Evolutionary conservation across 2,329 filamentous ascomycete species (phyloP).

Genomic region (Claviceps sp.): DNA sequence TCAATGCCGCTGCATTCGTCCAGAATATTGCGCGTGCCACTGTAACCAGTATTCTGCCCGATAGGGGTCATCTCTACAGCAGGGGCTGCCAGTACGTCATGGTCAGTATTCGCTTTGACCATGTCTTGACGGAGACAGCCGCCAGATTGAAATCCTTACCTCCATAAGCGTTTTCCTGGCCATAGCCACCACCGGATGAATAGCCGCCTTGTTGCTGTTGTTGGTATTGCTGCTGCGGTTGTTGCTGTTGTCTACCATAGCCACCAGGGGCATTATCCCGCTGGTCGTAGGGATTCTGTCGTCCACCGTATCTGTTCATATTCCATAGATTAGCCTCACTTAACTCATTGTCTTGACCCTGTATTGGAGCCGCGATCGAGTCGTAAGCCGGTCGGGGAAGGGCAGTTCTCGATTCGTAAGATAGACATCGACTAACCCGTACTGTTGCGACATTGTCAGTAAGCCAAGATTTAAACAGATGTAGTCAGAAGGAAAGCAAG

Average conservation of each 20-base stretch:
- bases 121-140: neutral
- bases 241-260: conserved; percentile 15
- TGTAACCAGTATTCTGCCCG: conserved; percentile 30
- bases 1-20: conserved; percentile 77
- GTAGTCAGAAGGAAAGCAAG: neutral
- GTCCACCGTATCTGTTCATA: conserved; percentile 36
- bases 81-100: conserved; percentile 18
- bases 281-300: conserved; percentile 46
- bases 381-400: neutral
- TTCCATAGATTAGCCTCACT: neutral
- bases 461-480: conserved; percentile 3
- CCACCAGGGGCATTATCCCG: conserved; percentile 26
- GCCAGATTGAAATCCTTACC: conserved; percentile 12
- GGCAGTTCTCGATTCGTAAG: neutral
- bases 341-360: neutral
- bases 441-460: conserved; percentile 27
- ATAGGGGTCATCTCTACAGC: conserved; percentile 62
- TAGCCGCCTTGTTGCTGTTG: neutral
- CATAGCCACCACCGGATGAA: conserved; percentile 9
- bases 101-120: neutral
- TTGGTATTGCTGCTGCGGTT: neutral
- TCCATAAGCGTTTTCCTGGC: conserved; percentile 16
- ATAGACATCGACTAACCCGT: conserved; percentile 34
- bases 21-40: conserved; percentile 55
- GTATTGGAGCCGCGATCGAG: neutral